Base-by-base conservation (phyloP, 345 rosid species). In the Eucalyptus marginata region DNA sequence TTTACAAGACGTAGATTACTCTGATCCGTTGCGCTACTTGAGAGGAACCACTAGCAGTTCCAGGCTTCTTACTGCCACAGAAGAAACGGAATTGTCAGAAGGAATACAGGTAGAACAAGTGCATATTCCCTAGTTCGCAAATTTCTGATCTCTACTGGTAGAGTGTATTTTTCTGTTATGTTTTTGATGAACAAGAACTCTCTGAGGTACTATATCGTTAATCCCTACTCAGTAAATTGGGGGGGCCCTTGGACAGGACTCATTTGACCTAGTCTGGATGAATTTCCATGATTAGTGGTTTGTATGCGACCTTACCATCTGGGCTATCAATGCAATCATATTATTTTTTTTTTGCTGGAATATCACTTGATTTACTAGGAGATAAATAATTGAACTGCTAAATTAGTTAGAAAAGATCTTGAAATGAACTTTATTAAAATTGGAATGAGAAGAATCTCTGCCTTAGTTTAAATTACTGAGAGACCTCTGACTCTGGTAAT, bases 41-140 rank as follows among this genome's bases (percentile, higher is more conserved):
- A 94, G 97, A 94, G 92, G 90, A 91, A 94, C 99, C 62, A 94
- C 94, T 87, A 93, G 93, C 92, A 87, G 90, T 88, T 95, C 94
- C 87, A 96, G 88, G 95, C 98, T 96, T 92, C 99, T 97, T 84
- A 94, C 97, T 88, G 93, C 94, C 89, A 91, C 91, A n/a, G 99
- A 97, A 94, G 99, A 97, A 91, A 64, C 90, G 40, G 92, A 94
- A 87, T 92, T 96, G 87, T 98, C 99, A 64, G 96, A 89, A 90
- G 99, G 98, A 92, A 96, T 98, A 95, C 99, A 98, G 98, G 99
- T 98, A 86, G 29, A 31, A 76, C 71, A 76, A 76, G 29, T 76
- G 84, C 47, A 76, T 40, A 22, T 76, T 76, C 27, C 47, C 84
- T 76, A 76, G 27, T 40, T 76, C 3, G 16, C 9, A 2, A 76